Percentiles rank a stretch among this genome's conserved stretches.
Evolutionary conservation across 2,329 filamentous ascomycete genomes (phyloP).

Genomic region (Microcyclospora tardicrescens): DNA sequence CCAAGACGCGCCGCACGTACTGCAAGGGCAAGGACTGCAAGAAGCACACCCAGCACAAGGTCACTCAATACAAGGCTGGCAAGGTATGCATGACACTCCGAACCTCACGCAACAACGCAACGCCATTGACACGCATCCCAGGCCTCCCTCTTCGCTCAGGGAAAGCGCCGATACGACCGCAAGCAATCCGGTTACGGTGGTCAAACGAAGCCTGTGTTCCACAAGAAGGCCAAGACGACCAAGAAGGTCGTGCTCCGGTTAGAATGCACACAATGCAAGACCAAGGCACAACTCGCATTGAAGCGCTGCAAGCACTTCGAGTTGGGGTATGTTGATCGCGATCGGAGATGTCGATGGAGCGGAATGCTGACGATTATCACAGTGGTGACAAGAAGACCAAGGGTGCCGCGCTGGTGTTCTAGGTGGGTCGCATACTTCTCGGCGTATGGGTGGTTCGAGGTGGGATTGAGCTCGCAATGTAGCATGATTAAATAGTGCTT

Average conservation of each 20-base stretch:
- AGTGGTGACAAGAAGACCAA: constrained; percentile 99
- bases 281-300: constrained; percentile 91
- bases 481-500: background rate
- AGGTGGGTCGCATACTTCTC: constrained; percentile 41
- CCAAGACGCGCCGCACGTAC: constrained; percentile 94
- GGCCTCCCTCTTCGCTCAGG: constrained; percentile 92
- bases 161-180: constrained; percentile 98
- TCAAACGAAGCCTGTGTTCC: constrained; percentile 99
- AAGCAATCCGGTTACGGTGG: constrained; percentile 99
- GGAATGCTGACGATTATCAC: constrained; percentile 30
- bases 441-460: constrained; percentile 12
- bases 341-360: constrained; percentile 8
- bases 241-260: constrained; percentile 99
- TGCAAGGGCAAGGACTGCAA: constrained; percentile 93
- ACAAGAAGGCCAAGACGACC: constrained; percentile 99
- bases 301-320: constrained; percentile 99
- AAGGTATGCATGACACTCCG: constrained; percentile 45
- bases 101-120: background rate
- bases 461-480: background rate
- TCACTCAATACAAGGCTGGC: constrained; percentile 94
- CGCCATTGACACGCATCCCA: constrained; percentile 21
- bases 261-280: constrained; percentile 96
- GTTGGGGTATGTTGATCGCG: constrained; percentile 62
- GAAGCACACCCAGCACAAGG: constrained; percentile 67
- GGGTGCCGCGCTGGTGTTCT: constrained; percentile 99